A percentile compares a stretch with the other conserved stretches of the same genome.
These are phyloP conservation scores for Meripilus lineatus DNA, from an alignment of 1,284 basidiomycete genomes.

Conservation along the genomic window DNA sequence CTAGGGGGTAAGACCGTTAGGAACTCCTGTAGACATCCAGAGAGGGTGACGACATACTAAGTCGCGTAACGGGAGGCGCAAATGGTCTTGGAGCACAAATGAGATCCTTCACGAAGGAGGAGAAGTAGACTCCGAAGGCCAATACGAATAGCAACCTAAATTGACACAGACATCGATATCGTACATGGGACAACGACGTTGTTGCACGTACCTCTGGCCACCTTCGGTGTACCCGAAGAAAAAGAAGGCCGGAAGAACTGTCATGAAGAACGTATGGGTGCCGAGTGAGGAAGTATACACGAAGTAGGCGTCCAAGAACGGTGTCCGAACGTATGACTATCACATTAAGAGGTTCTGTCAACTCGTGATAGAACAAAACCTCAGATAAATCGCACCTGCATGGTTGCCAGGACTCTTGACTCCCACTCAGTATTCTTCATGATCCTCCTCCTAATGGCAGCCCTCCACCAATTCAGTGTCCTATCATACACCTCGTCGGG, in stretches of 20 bases:
- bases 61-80: constrained; percentile 83
- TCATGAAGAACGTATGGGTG: constrained; percentile 95
- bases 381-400: constrained; percentile 59
- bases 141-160: constrained; percentile 67
- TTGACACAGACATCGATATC: constrained; percentile 2
- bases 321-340: constrained; percentile 58
- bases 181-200: not conserved
- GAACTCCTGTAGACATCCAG: not conserved
- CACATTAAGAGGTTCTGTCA: no score
- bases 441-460: constrained; percentile 54
- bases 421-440: constrained; percentile 59
- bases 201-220: constrained; percentile 63
- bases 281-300: constrained; percentile 87
- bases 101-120: constrained; percentile 86
- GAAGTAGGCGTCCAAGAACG: constrained; percentile 83
- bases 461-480: constrained; percentile 66
- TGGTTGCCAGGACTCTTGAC: constrained; percentile 57
- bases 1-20: constrained; percentile 33
- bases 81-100: constrained; percentile 90
- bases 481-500: constrained; percentile 60
- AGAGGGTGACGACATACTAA: constrained; percentile 68
- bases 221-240: constrained; percentile 79
- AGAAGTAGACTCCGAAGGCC: constrained; percentile 78
- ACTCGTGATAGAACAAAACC: no score
- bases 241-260: constrained; percentile 79